Evolutionary conservation across 148 eudicot species (phyloP).

Genomic region (Silene uniflora): DNA sequence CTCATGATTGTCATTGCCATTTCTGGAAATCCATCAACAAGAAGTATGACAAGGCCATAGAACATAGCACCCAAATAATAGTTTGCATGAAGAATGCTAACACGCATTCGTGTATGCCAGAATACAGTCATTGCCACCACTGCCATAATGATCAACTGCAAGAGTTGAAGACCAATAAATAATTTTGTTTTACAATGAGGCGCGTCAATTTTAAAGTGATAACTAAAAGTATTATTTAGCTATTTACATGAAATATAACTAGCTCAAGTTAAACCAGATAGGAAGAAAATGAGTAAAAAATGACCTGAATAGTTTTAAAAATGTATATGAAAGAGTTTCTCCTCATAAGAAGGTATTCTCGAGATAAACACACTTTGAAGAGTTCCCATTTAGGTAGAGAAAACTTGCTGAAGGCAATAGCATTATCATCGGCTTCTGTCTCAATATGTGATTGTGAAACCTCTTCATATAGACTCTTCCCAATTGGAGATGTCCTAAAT

Average conservation of each 20-base stretch:
- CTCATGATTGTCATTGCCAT: conserved; percentile 57
- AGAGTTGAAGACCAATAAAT: background rate
- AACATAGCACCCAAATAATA: conserved; percentile 67
- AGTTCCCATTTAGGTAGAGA: conserved; percentile 64
- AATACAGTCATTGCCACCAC: conserved; percentile 61
- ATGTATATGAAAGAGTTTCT: conserved; percentile 65
- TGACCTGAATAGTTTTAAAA: conserved; percentile 68
- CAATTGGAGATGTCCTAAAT: conserved; percentile 45
- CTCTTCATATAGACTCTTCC: conserved; percentile 42
- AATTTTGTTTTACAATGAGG: too few species aligned
- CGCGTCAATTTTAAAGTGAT: background rate
- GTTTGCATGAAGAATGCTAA: conserved; percentile 54
- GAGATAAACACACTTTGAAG: conserved; percentile 61
- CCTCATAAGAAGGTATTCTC: conserved; percentile 69
- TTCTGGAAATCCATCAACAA: conserved; percentile 69
- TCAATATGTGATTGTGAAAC: conserved; percentile 41
- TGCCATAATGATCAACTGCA: conserved; percentile 60
- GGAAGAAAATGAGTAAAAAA: background rate
- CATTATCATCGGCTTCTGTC: conserved; percentile 39
- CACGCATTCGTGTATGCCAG: conserved; percentile 52
- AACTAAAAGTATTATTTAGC: too few species aligned
- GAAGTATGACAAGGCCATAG: conserved; percentile 46
- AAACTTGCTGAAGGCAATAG: conserved; percentile 40
- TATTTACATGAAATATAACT: too few species aligned
- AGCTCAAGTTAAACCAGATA: too few species aligned